Conservation (phyloP, 108 stramenopile genomes). For the Nitzschia putrida region DNA sequence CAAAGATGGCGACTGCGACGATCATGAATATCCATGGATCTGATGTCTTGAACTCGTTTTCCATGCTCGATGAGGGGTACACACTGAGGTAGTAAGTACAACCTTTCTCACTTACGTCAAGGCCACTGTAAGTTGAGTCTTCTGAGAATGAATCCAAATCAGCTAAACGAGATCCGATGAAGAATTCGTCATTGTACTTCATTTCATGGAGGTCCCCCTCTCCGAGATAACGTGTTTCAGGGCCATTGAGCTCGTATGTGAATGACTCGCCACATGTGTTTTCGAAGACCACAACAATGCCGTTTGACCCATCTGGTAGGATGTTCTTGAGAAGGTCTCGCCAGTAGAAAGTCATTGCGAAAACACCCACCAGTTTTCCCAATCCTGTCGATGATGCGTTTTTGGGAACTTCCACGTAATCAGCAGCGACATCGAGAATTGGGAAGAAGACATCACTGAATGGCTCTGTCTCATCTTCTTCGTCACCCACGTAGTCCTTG, state of each 20-base stretch:
- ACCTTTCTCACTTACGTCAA: constrained; percentile 8
- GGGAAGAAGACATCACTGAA: constrained; percentile 29
- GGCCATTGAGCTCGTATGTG: constrained; percentile 50
- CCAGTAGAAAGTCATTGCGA: constrained; percentile 54
- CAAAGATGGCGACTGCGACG: constrained; percentile 47
- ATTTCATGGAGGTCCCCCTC: constrained; percentile 57
- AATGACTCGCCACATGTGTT: constrained; percentile 40
- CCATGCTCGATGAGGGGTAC: neutral
- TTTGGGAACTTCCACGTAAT: neutral
- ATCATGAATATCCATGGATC: constrained; percentile 39
- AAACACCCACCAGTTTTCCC: neutral
- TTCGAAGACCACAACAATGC: constrained; percentile 53
- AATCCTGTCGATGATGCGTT: neutral
- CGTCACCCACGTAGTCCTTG: neutral
- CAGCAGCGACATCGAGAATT: constrained; percentile 19
- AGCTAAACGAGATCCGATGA: neutral
- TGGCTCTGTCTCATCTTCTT: constrained; percentile 26
- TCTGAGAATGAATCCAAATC: neutral
- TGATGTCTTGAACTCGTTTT: neutral
- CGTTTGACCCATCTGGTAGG: constrained; percentile 48
- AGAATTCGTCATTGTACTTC: constrained; percentile 28
- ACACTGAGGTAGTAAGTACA: neutral
- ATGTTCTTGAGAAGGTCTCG: constrained; percentile 34
- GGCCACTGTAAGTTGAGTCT: constrained; percentile 3
- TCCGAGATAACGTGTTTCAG: constrained; percentile 45